These are phyloP conservation scores for Penicillium sp. DNA, from an alignment of 2,329 filamentous ascomycete species.

Conservation along the genomic window DNA sequence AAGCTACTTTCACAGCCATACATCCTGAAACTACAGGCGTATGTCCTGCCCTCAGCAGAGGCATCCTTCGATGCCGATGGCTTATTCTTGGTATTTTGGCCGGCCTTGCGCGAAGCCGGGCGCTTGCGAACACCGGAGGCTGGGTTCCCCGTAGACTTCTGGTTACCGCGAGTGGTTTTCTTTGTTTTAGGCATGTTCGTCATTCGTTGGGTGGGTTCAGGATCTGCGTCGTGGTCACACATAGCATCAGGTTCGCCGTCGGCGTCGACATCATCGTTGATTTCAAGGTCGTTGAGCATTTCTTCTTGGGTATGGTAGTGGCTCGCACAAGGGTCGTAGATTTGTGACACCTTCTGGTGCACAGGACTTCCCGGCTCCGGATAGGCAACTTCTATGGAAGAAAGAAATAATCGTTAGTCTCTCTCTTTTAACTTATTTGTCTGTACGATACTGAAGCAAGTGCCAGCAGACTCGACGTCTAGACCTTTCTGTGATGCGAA, in stretches of 20 bases:
- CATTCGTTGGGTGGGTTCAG: not conserved
- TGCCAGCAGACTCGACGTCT: not conserved
- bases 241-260: slow-evolving; percentile 10
- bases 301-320: not conserved
- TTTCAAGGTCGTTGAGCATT: not conserved
- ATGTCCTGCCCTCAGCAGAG: slow-evolving; percentile 30
- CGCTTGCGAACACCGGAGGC: slow-evolving; percentile 1
- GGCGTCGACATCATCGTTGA: slow-evolving; percentile 12
- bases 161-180: not conserved
- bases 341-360: slow-evolving; percentile 5
- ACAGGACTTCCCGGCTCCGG: slow-evolving; percentile 14
- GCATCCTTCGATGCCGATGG: not conserved
- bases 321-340: slow-evolving; percentile 3
- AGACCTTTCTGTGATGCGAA: not conserved
- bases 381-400: slow-evolving; percentile 4
- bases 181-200: slow-evolving; percentile 5
- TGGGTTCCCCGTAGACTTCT: not conserved
- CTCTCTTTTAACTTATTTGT: not conserved
- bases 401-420: not conserved
- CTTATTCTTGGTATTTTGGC: slow-evolving; percentile 1
- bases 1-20: slow-evolving; percentile 74
- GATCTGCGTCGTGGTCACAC: not conserved
- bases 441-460: not conserved
- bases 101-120: not conserved
- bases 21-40: slow-evolving; percentile 72